phyloP scores from a whole-genome alignment of 768 basidiomycete genomes.

The Kwoniella pini region DNA sequence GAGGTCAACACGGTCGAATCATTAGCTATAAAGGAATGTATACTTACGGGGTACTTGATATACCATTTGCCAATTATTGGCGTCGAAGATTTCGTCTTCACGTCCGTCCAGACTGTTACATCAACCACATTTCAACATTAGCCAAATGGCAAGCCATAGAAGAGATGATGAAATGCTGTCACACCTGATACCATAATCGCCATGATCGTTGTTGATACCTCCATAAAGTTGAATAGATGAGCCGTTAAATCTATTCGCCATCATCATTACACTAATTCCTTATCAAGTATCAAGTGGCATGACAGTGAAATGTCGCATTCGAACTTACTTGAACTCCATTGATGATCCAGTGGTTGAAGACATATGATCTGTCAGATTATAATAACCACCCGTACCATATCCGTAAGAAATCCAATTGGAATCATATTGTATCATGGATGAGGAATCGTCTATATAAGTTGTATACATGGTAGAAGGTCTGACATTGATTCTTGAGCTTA shows the following conservation, averaged over 20 bases:
- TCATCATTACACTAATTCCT: no score
- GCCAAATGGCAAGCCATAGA: not conserved
- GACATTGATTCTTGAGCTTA: no score
- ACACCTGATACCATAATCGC: slow-evolving; percentile 28
- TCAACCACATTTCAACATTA: no score
- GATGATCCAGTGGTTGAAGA: not conserved
- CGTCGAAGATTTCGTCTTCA: slow-evolving; percentile 3
- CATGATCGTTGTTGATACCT: slow-evolving; percentile 27
- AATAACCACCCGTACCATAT: slow-evolving; percentile 11
- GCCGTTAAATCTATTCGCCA: slow-evolving; percentile 12
- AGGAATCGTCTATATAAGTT: slow-evolving; percentile 31
- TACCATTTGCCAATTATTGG: slow-evolving; percentile 4
- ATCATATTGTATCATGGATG: slow-evolving; percentile 19
- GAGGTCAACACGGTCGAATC: no score
- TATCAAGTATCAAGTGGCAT: not conserved
- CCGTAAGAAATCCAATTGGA: slow-evolving; percentile 12
- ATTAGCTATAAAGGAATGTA: not conserved
- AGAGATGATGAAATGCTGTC: not conserved
- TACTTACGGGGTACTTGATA: slow-evolving; percentile 19
- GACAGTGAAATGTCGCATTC: not conserved
- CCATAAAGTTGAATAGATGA: slow-evolving; percentile 24
- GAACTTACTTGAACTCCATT: slow-evolving; percentile 8
- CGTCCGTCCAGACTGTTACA: slow-evolving; percentile 26
- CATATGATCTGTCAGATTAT: slow-evolving; percentile 10
- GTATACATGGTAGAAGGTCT: slow-evolving; percentile 12